Evolutionary conservation across 2,329 filamentous ascomycete genomes (phyloP).

Genomic region (Colletotrichum sp.): DNA sequence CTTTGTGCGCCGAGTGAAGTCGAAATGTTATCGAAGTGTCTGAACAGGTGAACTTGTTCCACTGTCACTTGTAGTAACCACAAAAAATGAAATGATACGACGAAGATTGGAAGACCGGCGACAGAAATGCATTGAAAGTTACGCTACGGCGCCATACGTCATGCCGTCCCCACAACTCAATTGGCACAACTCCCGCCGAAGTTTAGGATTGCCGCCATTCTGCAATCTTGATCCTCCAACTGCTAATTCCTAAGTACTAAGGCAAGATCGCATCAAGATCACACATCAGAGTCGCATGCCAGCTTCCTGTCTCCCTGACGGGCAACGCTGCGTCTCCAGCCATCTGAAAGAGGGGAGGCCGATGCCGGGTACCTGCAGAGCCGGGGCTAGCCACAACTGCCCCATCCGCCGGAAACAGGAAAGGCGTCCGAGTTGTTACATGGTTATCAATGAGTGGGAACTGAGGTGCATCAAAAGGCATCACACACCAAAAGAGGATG

Average conservation of each 20-base stretch:
- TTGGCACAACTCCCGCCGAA: not conserved
- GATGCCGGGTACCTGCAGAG: conserved; percentile 18
- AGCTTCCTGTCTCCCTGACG: not conserved
- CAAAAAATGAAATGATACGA: not conserved
- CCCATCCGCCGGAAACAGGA: conserved; percentile 8
- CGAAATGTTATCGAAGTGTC: not conserved
- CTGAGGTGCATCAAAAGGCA: not conserved
- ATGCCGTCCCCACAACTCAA: not conserved
- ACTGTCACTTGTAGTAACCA: not conserved
- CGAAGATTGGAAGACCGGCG: not conserved
- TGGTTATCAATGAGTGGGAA: not conserved
- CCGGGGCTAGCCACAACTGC: not conserved
- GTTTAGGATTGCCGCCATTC: not conserved
- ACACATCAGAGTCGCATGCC: not conserved
- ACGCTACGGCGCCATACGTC: not conserved
- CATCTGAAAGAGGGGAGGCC: not conserved
- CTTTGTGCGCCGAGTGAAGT: not conserved
- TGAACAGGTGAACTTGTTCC: not conserved
- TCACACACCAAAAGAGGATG: not conserved
- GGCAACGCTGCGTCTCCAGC: not conserved
- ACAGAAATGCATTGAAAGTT: not conserved
- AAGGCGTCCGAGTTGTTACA: not conserved
- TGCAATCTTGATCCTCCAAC: not conserved
- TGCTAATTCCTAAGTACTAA: not conserved
- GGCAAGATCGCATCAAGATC: not conserved